Conservation (phyloP, 2,329 filamentous ascomycete species). For the Sporothrix protearum region DNA sequence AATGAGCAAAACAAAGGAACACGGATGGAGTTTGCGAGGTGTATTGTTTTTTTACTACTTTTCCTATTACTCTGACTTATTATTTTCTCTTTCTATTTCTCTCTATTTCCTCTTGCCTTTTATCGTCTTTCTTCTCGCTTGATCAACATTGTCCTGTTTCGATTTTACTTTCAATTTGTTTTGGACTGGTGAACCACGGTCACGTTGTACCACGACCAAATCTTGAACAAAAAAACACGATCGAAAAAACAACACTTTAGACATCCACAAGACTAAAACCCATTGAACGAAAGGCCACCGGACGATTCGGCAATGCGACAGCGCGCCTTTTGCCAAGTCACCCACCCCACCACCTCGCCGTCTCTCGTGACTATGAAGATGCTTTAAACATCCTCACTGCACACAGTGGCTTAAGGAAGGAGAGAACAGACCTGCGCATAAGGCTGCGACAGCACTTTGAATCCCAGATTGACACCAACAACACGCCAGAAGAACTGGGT, state of each 20-base stretch:
- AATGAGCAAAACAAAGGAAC: constrained; percentile 20
- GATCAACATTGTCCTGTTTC: background rate
- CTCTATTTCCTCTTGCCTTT: background rate
- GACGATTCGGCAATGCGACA: background rate
- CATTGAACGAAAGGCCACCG: background rate
- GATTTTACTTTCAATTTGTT: background rate
- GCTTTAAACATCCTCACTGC: background rate
- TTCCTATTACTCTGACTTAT: constrained; percentile 11
- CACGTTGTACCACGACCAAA: background rate
- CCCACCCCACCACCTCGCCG: background rate
- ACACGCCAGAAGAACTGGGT: background rate
- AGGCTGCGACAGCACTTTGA: background rate
- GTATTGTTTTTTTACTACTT: constrained; percentile 8
- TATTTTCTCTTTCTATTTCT: constrained; percentile 22
- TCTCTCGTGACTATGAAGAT: background rate
- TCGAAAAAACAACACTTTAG: background rate
- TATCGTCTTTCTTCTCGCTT: background rate
- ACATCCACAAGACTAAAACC: background rate
- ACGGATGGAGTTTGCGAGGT: constrained; percentile 23
- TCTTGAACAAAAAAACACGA: background rate
- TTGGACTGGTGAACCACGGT: background rate
- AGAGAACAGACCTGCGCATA: background rate
- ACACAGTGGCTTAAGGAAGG: background rate
- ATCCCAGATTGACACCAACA: constrained; percentile 5
- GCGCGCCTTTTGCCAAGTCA: background rate